Conservation (phyloP, 2,329 filamentous ascomycete genomes). For the Ophiostoma novo-ulmi region DNA sequence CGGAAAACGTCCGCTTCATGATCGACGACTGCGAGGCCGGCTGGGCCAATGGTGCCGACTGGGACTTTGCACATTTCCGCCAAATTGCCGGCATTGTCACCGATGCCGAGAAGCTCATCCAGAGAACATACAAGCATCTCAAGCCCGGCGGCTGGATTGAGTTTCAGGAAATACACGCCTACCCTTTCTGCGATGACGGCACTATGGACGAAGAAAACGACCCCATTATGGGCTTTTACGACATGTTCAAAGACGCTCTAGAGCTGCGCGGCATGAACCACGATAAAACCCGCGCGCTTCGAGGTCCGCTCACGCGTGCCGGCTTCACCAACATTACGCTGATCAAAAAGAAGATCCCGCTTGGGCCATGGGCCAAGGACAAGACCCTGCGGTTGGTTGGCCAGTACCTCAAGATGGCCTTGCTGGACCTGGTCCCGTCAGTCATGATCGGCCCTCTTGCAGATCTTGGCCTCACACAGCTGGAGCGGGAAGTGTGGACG, state of each 20-base stretch:
- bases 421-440: conserved; percentile 36
- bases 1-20: conserved; percentile 31
- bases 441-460: conserved; percentile 41
- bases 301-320: conserved; percentile 27
- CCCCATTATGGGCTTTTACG: conserved; percentile 34
- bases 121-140: conserved; percentile 32
- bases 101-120: background rate
- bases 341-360: conserved; percentile 41
- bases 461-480: conserved; percentile 34
- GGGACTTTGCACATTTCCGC: conserved; percentile 55
- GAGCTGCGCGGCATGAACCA: conserved; percentile 37
- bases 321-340: conserved; percentile 42
- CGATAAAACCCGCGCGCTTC: conserved; percentile 18
- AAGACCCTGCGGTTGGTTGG: conserved; percentile 39
- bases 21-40: conserved; percentile 41
- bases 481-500: conserved; percentile 32
- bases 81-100: conserved; percentile 47
- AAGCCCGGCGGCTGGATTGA: conserved; percentile 48
- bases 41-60: conserved; percentile 47
- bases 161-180: conserved; percentile 40
- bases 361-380: conserved; percentile 43
- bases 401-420: conserved; percentile 38
- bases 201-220: conserved; percentile 39
- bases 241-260: conserved; percentile 31
- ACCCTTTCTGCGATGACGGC: conserved; percentile 40